Percentiles rank a stretch among this genome's conserved stretches.
These are phyloP conservation scores for Teratosphaeria pseudoeucalypti DNA, from an alignment of 2,329 filamentous ascomycete genomes.

Conservation along the genomic window DNA sequence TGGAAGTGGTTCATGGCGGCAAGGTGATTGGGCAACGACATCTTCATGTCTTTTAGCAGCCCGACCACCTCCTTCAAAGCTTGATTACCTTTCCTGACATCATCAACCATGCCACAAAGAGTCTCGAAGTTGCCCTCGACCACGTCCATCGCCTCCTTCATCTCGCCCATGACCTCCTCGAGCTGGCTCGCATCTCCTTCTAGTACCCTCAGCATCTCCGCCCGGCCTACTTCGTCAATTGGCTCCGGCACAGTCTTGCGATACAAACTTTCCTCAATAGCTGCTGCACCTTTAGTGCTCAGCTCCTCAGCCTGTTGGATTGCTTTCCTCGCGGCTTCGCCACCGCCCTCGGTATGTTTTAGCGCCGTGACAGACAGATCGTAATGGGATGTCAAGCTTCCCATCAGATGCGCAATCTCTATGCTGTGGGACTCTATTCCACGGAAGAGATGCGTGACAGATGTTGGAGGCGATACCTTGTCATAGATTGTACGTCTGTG, in stretches of 20 bases:
- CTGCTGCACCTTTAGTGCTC: conserved; percentile 27
- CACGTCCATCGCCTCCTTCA: conserved; percentile 62
- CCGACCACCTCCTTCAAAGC: conserved; percentile 54
- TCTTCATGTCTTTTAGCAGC: conserved; percentile 57
- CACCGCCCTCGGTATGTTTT: conserved; percentile 65
- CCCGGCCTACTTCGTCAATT: conserved; percentile 63
- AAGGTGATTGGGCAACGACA: conserved; percentile 55
- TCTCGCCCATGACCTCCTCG: conserved; percentile 53
- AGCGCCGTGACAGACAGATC: conserved; percentile 88
- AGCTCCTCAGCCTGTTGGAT: conserved; percentile 26
- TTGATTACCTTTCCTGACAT: conserved; percentile 44
- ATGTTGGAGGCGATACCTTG: conserved; percentile 14
- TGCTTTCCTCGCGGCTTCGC: conserved; percentile 34
- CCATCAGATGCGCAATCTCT: conserved; percentile 69
- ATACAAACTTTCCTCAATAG: conserved; percentile 56
- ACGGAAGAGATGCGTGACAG: conserved; percentile 37
- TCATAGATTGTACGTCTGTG: conserved; percentile 25
- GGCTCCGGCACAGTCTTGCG: conserved; percentile 43
- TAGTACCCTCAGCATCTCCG: conserved; percentile 75
- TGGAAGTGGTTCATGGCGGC: conserved; percentile 55
- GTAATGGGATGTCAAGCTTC: conserved; percentile 76
- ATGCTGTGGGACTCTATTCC: conserved; percentile 63
- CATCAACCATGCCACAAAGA: conserved; percentile 53
- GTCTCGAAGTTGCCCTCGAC: conserved; percentile 63
- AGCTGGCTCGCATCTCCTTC: conserved; percentile 56